Conservation (phyloP, 768 basidiomycete species). For the Auriscalpium microsporum region DNA sequence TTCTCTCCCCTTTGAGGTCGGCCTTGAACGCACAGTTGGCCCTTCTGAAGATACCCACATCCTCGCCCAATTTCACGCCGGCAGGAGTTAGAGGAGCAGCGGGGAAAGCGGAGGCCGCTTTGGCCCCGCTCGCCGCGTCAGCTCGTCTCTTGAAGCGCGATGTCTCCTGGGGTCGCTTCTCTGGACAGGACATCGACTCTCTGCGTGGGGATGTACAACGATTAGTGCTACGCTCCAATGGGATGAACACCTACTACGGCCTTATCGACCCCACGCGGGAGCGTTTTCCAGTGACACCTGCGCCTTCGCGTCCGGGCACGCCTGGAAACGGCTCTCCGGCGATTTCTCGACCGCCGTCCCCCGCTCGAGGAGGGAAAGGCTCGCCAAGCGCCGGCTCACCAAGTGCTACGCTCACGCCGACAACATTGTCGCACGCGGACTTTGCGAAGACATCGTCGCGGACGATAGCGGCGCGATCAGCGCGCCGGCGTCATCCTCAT, state of each 20-base stretch:
- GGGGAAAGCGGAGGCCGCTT: conserved; percentile 35
- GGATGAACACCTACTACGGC: conserved; percentile 52
- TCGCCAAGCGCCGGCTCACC: conserved; percentile 7
- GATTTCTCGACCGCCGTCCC: conserved; percentile 6
- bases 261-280: conserved; percentile 58
- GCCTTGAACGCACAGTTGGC: conserved; percentile 38
- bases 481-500: conserved; percentile 6
- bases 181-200: conserved; percentile 43
- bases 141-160: conserved; percentile 49
- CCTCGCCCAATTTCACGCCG: conserved; percentile 32
- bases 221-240: conserved; percentile 50
- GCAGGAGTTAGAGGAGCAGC: conserved; percentile 28
- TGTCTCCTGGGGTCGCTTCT: conserved; percentile 50
- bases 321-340: conserved; percentile 3
- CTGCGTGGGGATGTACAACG: conserved; percentile 44
- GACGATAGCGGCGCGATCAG: neutral
- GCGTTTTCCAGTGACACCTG: conserved; percentile 29
- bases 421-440: conserved; percentile 25
- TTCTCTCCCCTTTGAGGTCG: conserved; percentile 39
- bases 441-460: conserved; percentile 1
- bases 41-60: conserved; percentile 36
- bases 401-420: conserved; percentile 29
- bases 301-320: conserved; percentile 4
- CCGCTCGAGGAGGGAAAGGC: neutral
- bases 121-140: conserved; percentile 45